Conservation (phyloP, 2,329 filamentous ascomycete genomes). For the Immersiporthe knoxdaviesiana region DNA sequence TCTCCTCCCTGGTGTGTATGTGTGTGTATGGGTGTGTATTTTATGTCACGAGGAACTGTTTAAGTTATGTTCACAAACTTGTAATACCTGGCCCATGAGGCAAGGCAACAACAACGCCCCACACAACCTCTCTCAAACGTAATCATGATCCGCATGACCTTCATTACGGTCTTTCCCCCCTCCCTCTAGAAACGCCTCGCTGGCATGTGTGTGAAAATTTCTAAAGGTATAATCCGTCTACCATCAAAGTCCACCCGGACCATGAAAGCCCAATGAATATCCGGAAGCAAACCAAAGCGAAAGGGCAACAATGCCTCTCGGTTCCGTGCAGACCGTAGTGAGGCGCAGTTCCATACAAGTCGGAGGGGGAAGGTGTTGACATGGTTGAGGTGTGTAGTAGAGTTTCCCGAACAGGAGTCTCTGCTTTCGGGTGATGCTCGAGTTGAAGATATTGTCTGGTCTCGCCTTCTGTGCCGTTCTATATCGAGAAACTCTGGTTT, state of each 20-base stretch:
- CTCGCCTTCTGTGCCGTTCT: not conserved
- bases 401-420: not conserved
- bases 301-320: not conserved
- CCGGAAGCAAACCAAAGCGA: slow-evolving; percentile 1
- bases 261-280: not conserved
- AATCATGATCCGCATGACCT: not conserved
- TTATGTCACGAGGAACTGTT: not conserved
- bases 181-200: not conserved
- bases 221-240: not conserved
- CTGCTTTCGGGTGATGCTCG: not conserved
- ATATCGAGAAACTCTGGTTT: not conserved
- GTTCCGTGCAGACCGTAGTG: not conserved
- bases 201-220: not conserved
- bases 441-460: not conserved
- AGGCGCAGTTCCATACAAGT: not conserved
- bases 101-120: not conserved
- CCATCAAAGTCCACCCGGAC: not conserved
- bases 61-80: not conserved
- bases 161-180: not conserved
- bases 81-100: not conserved
- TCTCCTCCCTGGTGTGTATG: not conserved
- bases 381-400: not conserved
- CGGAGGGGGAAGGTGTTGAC: not conserved
- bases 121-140: not conserved
- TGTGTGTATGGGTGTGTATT: no score